A percentile compares a stretch with the other conserved stretches of the same genome.
phyloP scores from a whole-genome alignment of 495 filamentous ascomycete species.

The Elaphomyces granulatus region DNA sequence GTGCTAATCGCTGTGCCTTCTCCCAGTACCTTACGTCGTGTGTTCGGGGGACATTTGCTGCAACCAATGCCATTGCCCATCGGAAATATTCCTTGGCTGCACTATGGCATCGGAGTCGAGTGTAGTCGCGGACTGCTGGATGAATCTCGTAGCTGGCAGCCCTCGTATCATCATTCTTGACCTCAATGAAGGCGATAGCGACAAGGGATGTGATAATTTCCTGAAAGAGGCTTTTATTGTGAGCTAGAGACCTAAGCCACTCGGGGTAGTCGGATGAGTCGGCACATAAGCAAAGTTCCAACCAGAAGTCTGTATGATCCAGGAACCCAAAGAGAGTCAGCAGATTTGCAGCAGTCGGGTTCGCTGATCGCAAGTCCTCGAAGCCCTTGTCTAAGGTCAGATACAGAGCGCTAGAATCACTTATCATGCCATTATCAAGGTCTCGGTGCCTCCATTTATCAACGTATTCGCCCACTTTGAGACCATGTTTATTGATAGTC shows the following conservation, averaged over 20 bases:
- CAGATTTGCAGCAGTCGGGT: constrained; percentile 2
- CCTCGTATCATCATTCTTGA: background rate
- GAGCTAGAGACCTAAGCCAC: background rate
- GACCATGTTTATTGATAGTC: background rate
- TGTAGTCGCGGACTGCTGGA: background rate
- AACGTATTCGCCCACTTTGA: background rate
- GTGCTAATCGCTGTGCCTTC: background rate
- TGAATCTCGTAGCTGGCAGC: background rate
- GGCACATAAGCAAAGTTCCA: background rate
- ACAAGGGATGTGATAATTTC: background rate
- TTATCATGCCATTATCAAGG: background rate
- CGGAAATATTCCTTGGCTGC: background rate
- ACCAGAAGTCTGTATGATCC: constrained; percentile 1
- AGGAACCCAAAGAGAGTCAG: constrained; percentile 4
- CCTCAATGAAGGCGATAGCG: background rate
- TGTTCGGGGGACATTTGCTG: background rate
- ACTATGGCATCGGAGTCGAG: background rate
- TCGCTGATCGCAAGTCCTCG: constrained; percentile 1
- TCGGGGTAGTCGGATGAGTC: background rate
- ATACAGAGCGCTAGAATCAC: background rate
- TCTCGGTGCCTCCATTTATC: background rate
- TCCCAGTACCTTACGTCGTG: background rate
- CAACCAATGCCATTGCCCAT: background rate
- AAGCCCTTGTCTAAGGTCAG: constrained; percentile 1
- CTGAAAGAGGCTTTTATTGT: background rate